Evolutionary conservation across 169 alveolate genomes (phyloP), one percentile per base, ranked within the genome.

Genomic region (Plasmodium billcollinsi): DNA sequence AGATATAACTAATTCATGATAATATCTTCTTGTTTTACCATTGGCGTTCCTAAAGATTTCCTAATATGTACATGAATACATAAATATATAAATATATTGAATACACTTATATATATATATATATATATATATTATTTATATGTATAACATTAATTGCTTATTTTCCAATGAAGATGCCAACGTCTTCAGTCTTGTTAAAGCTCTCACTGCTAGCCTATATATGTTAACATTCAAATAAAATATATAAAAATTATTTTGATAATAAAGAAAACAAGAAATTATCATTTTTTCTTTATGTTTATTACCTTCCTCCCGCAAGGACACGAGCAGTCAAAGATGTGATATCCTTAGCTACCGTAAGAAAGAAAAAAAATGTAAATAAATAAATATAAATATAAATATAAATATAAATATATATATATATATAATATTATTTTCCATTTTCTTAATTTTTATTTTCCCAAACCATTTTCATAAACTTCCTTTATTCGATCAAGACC

Each of bases 41-140:
- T 69, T 83, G 91, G 91, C 0, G 91, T 83, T 61, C 91, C 91
- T 7, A 83, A 33, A 18, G 69, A 69, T 72, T 83, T 83, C 91
- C 91, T 83, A 21, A 26, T 45, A 47, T 61, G 33, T 20, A 61
- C 9, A 61, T 61, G 24, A 15, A 61, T 73, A 45, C 33, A 43
- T 73, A 54, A 54, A 45, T 54, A 59, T 54, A 20, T 72, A 72
- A 8, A 72, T 5, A 52, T 26, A 59, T 39, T 62, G 24, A 2
- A 63, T 62, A n/a, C 45, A 26, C 66, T 47, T 49, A 29, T 65
- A 26, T 24, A 61, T 7, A 26, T 26, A 20, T n/a, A 45, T 18
- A 62, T 47, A 29, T 9, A 11, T 69, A 14, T 69, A 14, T 7
- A 15, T 39, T 61, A 50, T 18, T 54, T 47, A 21, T 69, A 12